Percentiles rank a stretch among this genome's conserved stretches.
Evolutionary conservation across 805 yeast genomes (phyloP).

Genomic region (Candida ficus): DNA sequence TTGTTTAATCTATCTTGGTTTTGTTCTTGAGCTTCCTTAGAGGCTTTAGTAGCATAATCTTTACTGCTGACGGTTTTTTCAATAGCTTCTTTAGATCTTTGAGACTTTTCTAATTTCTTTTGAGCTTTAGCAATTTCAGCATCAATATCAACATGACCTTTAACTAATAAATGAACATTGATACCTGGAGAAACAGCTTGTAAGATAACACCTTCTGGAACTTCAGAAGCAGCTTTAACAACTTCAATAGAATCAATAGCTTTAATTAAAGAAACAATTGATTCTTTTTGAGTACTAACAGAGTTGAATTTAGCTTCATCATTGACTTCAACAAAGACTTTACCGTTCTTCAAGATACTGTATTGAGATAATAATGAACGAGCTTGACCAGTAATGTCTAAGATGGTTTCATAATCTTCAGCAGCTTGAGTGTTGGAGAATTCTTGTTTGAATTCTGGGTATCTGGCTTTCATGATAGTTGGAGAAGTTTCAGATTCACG

Average conservation of each 20-base stretch:
- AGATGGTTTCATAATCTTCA: conserved; percentile 73
- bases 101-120: conserved; percentile 66
- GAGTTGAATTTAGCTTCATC: conserved; percentile 43
- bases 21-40: conserved; percentile 71
- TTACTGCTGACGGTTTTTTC: conserved; percentile 64
- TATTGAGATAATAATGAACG: conserved; percentile 91
- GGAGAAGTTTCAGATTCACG: conserved; percentile 64
- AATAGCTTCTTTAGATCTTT: conserved; percentile 53
- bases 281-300: conserved; percentile 67
- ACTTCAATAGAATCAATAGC: conserved; percentile 76
- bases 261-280: conserved; percentile 89
- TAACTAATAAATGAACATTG: conserved; percentile 85
- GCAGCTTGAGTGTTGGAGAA: conserved; percentile 63
- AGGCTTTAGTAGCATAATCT: conserved; percentile 86
- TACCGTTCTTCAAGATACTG: conserved; percentile 82
- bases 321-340: conserved; percentile 72
- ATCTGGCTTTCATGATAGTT: conserved; percentile 74
- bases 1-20: conserved; percentile 66
- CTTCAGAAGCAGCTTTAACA: conserved; percentile 45
- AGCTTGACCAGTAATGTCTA: conserved; percentile 84
- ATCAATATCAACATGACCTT: conserved; percentile 91
- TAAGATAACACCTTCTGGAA: conserved; percentile 90
- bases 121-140: conserved; percentile 81
- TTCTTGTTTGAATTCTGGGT: conserved; percentile 60
- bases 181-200: conserved; percentile 75